phyloP scores from a whole-genome alignment of 768 basidiomycete genomes.

The Rhizopogon roseolus region DNA sequence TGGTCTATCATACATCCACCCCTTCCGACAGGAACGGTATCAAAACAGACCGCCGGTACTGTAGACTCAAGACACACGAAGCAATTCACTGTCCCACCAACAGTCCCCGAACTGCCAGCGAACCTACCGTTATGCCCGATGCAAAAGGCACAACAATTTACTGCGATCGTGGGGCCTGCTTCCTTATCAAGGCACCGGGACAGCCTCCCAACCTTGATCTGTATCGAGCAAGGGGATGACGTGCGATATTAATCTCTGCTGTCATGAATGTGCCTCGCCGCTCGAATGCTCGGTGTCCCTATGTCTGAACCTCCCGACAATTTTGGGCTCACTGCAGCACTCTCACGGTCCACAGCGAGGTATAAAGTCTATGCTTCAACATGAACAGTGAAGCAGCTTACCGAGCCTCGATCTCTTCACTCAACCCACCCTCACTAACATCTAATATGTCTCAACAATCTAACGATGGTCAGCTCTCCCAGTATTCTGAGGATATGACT shows the following conservation, averaged over 20 bases:
- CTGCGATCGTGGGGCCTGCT: neutral
- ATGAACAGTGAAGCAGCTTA: neutral
- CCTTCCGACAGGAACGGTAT: neutral
- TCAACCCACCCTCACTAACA: neutral
- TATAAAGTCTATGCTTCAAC: neutral
- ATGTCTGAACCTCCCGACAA: neutral
- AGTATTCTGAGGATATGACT: constrained; percentile 1
- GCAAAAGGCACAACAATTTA: neutral
- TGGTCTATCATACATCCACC: neutral
- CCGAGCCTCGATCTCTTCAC: neutral
- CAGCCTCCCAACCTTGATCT: neutral
- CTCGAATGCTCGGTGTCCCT: neutral
- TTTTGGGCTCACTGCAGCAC: neutral
- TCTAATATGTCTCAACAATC: neutral
- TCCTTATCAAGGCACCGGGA: neutral
- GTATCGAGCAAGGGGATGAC: neutral
- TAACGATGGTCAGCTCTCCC: neutral
- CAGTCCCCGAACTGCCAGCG: neutral
- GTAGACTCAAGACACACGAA: neutral
- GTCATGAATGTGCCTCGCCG: neutral
- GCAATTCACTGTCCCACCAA: neutral
- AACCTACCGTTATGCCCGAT: neutral
- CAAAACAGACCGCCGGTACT: neutral
- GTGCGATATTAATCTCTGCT: neutral
- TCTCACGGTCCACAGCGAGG: neutral